phyloP scores from a whole-genome alignment of 768 basidiomycete species.

The Podaxis sp. region DNA sequence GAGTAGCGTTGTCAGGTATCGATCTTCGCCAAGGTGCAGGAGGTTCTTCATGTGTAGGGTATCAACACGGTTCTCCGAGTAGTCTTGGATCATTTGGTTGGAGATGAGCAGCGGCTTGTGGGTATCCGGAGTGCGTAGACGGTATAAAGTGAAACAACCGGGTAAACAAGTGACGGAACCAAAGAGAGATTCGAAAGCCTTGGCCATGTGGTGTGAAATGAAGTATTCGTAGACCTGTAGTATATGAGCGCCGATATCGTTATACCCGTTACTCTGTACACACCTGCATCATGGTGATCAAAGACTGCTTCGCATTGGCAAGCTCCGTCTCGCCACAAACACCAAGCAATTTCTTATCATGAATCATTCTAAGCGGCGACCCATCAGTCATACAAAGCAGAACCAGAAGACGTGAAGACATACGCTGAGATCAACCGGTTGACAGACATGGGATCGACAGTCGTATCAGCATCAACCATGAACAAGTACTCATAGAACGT shows the following conservation, averaged over 20 bases:
- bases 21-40: constrained; percentile 97
- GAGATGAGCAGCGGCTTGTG: constrained; percentile 94
- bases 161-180: constrained; percentile 98
- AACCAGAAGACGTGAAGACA: constrained; percentile 31
- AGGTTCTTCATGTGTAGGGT: constrained; percentile 99
- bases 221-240: constrained; percentile 95
- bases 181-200: constrained; percentile 95
- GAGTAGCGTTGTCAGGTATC: constrained; percentile 93
- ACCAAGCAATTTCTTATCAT: constrained; percentile 91
- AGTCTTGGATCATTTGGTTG: constrained; percentile 87
- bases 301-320: constrained; percentile 90
- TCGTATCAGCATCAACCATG: constrained; percentile 94
- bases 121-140: constrained; percentile 90
- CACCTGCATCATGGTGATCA: constrained; percentile 97
- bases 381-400: constrained; percentile 6
- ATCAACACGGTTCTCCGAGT: constrained; percentile 94
- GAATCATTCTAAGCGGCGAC: constrained; percentile 75
- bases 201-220: constrained; percentile 98
- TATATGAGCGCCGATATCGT: background rate
- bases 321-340: constrained; percentile 95
- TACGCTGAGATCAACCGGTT: constrained; percentile 94
- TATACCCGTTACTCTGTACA: constrained; percentile 18
- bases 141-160: constrained; percentile 98
- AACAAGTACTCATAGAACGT: constrained; percentile 97
- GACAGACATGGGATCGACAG: constrained; percentile 82